Conservation (phyloP, 768 basidiomycete species). For the Calocybe gangraenosa region DNA sequence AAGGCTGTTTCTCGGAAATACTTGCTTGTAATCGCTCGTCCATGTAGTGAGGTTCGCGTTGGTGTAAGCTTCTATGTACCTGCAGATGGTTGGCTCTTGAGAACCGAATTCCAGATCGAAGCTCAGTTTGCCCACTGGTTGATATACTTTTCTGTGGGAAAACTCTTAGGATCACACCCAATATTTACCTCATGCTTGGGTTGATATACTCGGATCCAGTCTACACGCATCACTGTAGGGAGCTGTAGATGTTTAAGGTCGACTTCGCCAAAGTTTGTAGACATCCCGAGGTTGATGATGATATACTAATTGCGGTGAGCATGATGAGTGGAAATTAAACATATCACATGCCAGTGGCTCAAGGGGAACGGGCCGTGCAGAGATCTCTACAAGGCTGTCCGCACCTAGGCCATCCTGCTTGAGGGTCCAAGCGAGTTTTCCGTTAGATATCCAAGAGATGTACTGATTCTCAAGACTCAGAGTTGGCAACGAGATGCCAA, state of each 20-base stretch:
- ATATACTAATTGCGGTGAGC: conserved; percentile 53
- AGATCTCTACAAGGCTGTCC: conserved; percentile 52
- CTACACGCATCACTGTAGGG: conserved; percentile 71
- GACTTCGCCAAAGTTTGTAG: conserved; percentile 66
- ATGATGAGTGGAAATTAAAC: neutral
- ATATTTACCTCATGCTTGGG: conserved; percentile 62
- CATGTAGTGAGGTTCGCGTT: conserved; percentile 82
- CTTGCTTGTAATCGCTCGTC: conserved; percentile 56
- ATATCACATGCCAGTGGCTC: conserved; percentile 68
- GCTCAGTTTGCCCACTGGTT: conserved; percentile 50
- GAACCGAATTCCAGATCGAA: neutral
- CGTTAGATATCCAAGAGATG: conserved; percentile 73
- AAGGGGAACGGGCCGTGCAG: conserved; percentile 66
- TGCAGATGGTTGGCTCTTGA: conserved; percentile 15
- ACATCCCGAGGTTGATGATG: conserved; percentile 83
- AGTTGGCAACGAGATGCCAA: neutral
- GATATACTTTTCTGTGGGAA: conserved; percentile 84
- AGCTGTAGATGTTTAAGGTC: conserved; percentile 70
- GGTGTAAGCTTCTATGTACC: conserved; percentile 67
- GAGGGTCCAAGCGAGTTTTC: conserved; percentile 65
- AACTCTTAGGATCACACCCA: conserved; percentile 78
- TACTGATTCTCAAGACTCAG: conserved; percentile 39
- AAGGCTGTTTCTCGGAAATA: conserved; percentile 65
- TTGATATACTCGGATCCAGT: conserved; percentile 93
- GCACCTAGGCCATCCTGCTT: conserved; percentile 58